These are phyloP conservation scores for Globisporangium alternatum DNA, from an alignment of 352 stramenopile species.

Conservation along the genomic window DNA sequence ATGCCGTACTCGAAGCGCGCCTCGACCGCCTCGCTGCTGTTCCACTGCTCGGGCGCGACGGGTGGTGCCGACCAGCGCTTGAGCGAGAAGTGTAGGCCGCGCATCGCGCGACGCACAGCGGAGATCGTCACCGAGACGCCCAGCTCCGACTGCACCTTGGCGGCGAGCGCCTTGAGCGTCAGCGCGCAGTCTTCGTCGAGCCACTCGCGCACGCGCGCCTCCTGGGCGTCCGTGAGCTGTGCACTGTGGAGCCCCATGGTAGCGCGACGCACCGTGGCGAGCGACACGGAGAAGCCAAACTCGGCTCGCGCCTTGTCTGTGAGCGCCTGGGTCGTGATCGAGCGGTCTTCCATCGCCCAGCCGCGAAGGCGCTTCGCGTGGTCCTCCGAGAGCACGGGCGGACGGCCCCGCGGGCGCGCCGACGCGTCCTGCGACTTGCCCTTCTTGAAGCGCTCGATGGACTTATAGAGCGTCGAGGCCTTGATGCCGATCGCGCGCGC, in stretches of 20 bases:
- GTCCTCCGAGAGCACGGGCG: background rate
- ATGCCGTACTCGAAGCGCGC: slow-evolving; percentile 1
- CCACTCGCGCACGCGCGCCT: slow-evolving; percentile 1
- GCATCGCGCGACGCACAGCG: slow-evolving; percentile 1
- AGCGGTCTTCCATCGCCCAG: background rate
- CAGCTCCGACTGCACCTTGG: background rate
- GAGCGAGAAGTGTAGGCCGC: slow-evolving; percentile 2
- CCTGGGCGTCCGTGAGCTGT: background rate
- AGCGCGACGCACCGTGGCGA: background rate
- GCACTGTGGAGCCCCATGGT: background rate
- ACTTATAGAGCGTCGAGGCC: slow-evolving; percentile 1
- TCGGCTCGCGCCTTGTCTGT: background rate
- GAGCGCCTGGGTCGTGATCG: background rate
- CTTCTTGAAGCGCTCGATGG: slow-evolving; percentile 4
- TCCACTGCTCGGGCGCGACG: background rate
- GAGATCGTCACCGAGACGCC: background rate
- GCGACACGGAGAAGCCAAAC: background rate
- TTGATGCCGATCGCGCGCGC: slow-evolving; percentile 3
- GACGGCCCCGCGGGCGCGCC: background rate
- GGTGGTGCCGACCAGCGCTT: background rate
- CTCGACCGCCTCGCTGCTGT: background rate
- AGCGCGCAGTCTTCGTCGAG: background rate
- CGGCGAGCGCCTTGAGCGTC: background rate
- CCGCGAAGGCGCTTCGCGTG: background rate
- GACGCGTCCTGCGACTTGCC: background rate